Base-by-base conservation (phyloP, 2,329 filamentous ascomycete species). In the Neonectria magnoliae region DNA sequence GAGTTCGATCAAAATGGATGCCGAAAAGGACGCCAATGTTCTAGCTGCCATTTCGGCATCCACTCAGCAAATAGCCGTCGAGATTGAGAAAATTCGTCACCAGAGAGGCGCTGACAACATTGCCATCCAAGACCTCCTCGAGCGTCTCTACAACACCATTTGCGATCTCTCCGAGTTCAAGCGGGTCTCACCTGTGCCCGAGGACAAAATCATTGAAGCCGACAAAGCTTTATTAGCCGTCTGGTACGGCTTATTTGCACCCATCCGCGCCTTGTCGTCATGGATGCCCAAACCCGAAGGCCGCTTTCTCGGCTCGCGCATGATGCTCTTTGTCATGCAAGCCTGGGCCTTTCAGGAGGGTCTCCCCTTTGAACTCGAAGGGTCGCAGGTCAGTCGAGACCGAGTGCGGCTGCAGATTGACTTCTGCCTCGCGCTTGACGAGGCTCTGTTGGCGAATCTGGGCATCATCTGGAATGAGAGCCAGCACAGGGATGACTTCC, bases 121-220 rank as follows among this genome's bases (percentile, higher is more conserved):
- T 20, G 47, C 47, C 27, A n/a, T 50, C 1, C n/a, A 29, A 20
- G 16, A 13, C 25, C 27, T 50, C 27, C 47, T 50, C 27, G 20
- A 50, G 29, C 47, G 47, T 25, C 20, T 50, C 16, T 50, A 31
- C n/a, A 33, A 31, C 27, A 13, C 47, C 47, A 50, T 50, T 10
- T 50, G 47, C 27, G 47, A 50, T 14, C 47, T 50, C 47, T 31
- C 20, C 47, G 47, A 50, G n/a, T 50, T 31, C n/a, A 33, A 50
- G 47, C n/a, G 25, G n/a, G 16, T 9, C 16, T 18, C 25, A 11
- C n/a, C 27, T 13, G 27, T 11, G 3, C 4, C 47, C 8, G 27
- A 50, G 2, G 25, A 20, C n/a, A 11, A 11, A 13, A 50, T 20
- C 16, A 13, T 33, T 13, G 27, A 50, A 14, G n/a, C 25, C 16